Evolutionary conservation across 805 yeast species (phyloP), one percentile per base, ranked within the genome.

Genomic region (Tetrapisispora nanseiensis): DNA sequence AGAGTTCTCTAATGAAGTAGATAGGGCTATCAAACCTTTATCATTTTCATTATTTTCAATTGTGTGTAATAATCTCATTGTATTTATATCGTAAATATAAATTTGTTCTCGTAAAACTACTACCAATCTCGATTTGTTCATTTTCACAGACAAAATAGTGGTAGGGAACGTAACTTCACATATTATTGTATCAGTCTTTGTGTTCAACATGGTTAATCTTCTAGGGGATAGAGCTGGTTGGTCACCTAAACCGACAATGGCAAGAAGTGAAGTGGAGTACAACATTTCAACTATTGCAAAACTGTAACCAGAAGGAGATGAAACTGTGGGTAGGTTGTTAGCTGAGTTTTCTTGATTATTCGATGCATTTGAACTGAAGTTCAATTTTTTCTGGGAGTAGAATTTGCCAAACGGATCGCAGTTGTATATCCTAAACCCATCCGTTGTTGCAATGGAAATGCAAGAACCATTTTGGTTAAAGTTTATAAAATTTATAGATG

Each of bases 401-500:
- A 76, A 74, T 48, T 68, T 70, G 1, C 79, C 80, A 52, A 78
- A 75, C 0, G 85, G 85, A 42, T 76, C 78, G 56, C 87, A 80
- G 51, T 77, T 79, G 66, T 74, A 82, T 37, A 83, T 79, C 47
- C 72, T 73, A 54, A 80, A 80, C 3, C 85, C 82, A 35, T 63
- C 64, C 24, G 72, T 71, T 8, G 81, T 74, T 1, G 87, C 89
- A 3, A 80, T 70, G 1, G 90, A 79, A 22, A 82, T 70, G 56
- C 90, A 82, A 18, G 79, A 67, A 33, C 79, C 76, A 55, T 82
- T 84, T 59, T 83, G 94, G 55, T 83, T 83, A 65, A 83, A 83
- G 62, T 78, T 69, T 64, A 81, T 68, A 51, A 67, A 73, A 46
- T 72, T 73, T 18, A 74, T 59, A 3, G 46, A 43, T 12, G 55